Percentiles rank a stretch among this genome's conserved stretches.
phyloP scores from a whole-genome alignment of 257 asterid genomes.

The Solanum chiquidenum region DNA sequence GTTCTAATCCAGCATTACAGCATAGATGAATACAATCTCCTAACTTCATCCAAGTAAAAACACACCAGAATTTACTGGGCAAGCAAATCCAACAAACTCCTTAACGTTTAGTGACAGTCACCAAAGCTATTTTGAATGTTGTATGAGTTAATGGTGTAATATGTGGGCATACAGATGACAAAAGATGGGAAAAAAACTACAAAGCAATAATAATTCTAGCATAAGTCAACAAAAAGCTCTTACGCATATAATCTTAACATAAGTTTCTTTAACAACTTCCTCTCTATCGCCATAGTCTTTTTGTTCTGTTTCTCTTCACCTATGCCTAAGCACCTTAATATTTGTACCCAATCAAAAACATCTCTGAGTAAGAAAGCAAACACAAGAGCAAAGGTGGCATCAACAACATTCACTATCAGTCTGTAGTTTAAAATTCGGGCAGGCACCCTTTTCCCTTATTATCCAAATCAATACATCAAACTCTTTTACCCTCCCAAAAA shows the following conservation, averaged over 20 bases:
- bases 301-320: not conserved
- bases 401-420: not conserved
- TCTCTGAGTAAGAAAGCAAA: not conserved
- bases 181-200: not conserved
- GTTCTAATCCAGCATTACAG: not conserved
- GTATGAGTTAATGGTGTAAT: not conserved
- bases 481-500: not conserved
- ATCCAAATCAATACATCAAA: not conserved
- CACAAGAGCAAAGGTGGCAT: not conserved
- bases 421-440: not conserved
- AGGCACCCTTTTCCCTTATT: not conserved
- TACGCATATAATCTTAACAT: not conserved
- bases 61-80: not conserved
- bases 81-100: not conserved
- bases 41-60: not conserved
- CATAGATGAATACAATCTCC: not conserved
- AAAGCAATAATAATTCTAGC: not conserved
- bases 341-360: not conserved
- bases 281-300: not conserved
- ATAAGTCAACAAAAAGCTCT: not conserved
- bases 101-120: not conserved
- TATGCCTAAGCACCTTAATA: not conserved
- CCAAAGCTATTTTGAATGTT: not conserved
- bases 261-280: not conserved
- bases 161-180: not conserved